Evolutionary conservation across 371 early-diverging fungal species (phyloP), one percentile per base, ranked within the genome.

Genomic region (Mortierella sp.): DNA sequence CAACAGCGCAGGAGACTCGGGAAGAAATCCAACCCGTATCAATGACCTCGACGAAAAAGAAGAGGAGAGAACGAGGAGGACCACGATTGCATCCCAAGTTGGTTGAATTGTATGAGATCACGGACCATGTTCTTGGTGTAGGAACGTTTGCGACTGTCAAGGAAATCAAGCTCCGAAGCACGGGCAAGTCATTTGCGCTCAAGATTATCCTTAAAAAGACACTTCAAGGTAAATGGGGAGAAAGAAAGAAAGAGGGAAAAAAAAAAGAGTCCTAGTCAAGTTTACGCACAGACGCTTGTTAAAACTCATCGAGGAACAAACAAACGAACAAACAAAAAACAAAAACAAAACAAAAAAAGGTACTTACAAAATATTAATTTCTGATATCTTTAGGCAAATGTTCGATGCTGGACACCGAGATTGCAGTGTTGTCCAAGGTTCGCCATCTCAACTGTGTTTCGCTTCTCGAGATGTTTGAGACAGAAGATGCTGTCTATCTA

Each of bases 111-210:
- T 88, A 87, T 55, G 71, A 61, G 15, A 75, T 88, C 26, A 81
- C 82, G 7, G 84, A 83, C 56, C 80, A 81, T 58, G 82, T 81
- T 6, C 64, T 88, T 1, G 88, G 88, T 25, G 86, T 84, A 2
- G 95, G 95, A 18, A 92, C 95, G 1, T 95, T 95, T 83, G 91
- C 92, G 21, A 91, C 92, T 30, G 95, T 95, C 58, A 91, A 91
- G 72, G 82, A 87, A 50, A 70, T 79, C 57, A 69, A 69, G 14
- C 67, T 69, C 29, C 69, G 60, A 60, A 58, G 60, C 51, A 67
- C 70, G 7, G 80, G 74, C 2, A 53, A 73, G 44, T 68, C 72
- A 0, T 93, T 77, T 80, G 95, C 95, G 0, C 90, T 95, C 74
- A 95, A 95, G 77, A 93, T 93, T 65, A 90, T 94, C 58, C 88